Evolutionary conservation across 2,329 filamentous ascomycete species (phyloP).

Genomic region (Diaporthe citriasiana): DNA sequence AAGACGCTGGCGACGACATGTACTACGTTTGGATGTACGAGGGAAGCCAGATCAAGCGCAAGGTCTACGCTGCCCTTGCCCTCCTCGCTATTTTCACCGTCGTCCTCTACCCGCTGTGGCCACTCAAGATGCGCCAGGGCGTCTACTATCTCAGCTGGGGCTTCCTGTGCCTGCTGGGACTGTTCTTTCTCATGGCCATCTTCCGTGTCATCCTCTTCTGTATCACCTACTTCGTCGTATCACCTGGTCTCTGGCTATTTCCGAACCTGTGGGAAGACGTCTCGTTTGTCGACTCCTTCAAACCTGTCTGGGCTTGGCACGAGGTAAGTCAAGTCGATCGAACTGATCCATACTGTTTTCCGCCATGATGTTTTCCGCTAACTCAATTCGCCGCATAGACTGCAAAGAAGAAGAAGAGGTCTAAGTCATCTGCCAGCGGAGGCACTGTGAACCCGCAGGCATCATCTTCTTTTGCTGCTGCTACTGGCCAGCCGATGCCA

Average conservation of each 20-base stretch:
- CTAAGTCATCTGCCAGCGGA: conserved; percentile 52
- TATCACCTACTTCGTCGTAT: conserved; percentile 85
- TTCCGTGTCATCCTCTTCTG: conserved; percentile 96
- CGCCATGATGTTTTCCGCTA: not conserved
- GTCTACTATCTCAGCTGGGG: conserved; percentile 99
- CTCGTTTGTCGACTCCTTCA: conserved; percentile 97
- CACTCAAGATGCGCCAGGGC: conserved; percentile 87
- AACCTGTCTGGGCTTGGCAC: conserved; percentile 97
- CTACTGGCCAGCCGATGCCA: conserved; percentile 67
- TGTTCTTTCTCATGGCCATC: conserved; percentile 98
- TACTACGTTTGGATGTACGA: conserved; percentile 99
- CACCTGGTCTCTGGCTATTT: conserved; percentile 97
- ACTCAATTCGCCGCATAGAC: conserved; percentile 46
- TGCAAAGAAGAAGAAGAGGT: conserved; percentile 72
- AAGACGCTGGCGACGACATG: conserved; percentile 87
- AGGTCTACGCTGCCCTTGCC: conserved; percentile 89
- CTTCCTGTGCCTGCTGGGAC: conserved; percentile 86
- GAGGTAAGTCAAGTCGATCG: conserved; percentile 72
- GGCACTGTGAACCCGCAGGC: conserved; percentile 50
- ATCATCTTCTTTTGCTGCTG: conserved; percentile 63
- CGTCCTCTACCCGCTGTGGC: conserved; percentile 97
- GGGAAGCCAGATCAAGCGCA: conserved; percentile 92
- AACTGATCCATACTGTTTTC: too few relatives aligned
- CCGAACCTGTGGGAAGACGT: conserved; percentile 99
- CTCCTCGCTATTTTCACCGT: conserved; percentile 87